Evolutionary conservation across 2,329 filamentous ascomycete species (phyloP), one percentile per base, ranked within the genome.

Genomic region (Chlorencoelia australis): DNA sequence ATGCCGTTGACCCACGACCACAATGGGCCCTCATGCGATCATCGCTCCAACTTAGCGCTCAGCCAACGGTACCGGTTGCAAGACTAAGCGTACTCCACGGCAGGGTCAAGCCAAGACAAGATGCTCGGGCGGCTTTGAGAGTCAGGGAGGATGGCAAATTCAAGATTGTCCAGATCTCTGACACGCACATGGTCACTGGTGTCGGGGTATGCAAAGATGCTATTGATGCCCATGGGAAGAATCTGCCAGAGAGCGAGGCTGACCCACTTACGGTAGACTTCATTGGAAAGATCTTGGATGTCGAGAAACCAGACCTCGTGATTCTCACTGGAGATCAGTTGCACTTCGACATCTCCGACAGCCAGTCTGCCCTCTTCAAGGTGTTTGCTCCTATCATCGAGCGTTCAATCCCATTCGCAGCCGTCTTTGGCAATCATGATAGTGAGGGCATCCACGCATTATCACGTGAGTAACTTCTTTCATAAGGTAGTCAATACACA

Each of bases 381-480:
- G 83, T 88, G 50, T 80, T 83, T 10, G 76, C 83, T 30, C 69
- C 89, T 14, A 73, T 95, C 25, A 82, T 84, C 44, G 75, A 85
- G 56, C 82, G 82, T 58, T 84, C 83, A 53, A 84, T 95, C 25
- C 89, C 89, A 0, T 95, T 89, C 52, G 83, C 85, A 20, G 79
- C 79, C 46, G 95, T 96, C 42, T 94, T 95, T 56, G 89, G 89
- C 41, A 96, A 96, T 58, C 89, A 96, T 61, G 89, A 96, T 55
- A 86, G 94, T 54, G 88, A 95, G 63, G 78, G 78, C 31, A 43
- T 17, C 17, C 40, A 60, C 38, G 57, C 58, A 51, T 53, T 62
- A 50, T 55, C 55, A 44, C 57, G 59, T 61, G 35, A 60, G 59
- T 57, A 42, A 40, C 31, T 51, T 43, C 30, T 46, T 50, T 49